Evolutionary conservation across 106 monocot species (phyloP), one percentile per base, ranked within the genome.

Genomic region (Triglochin maritima): DNA sequence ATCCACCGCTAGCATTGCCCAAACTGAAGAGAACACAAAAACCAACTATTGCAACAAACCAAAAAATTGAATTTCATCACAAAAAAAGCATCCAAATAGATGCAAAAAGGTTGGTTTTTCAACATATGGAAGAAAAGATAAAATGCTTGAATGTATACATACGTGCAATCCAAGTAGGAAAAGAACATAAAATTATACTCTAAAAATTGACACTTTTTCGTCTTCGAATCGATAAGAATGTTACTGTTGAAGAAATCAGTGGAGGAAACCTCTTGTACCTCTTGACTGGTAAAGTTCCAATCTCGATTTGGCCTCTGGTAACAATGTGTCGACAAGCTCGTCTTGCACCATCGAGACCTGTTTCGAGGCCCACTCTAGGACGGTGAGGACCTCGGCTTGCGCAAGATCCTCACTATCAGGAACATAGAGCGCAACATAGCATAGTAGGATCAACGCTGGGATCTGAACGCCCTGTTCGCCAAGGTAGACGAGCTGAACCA

Each of bases 201-300:
- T 44, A 43, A 44, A 62, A 62, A 45, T 2, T 45, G 4, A 45
- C 44, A 45, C 5, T 9, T 60, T 60, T 16, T 60, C 2, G 44
- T 44, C 7, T 62, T 45, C 17, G 44, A 44, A 62, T 46, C 8
- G 9, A 45, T 62, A 62, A 62, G 62, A 62, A 62, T 62, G 11
- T 10, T 13, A 44, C 6, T 17, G 3, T 15, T 50, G 47, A 8
- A 9, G 43, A 9, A 45, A 65, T 87, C 81, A 89, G 71, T 81
- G 78, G 63, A 87, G 78, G 63, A 87, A 94, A 41, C 70, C 78
- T 67, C 80, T 82, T 0, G 73, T 41, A 46, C 80, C 80, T 83
- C 85, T 85, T 54, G 90, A 87, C 69, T 90, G 90, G 68, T 86
- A 96, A 61, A 98, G 90, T 73, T 98, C 88, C 69, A 98, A 65